phyloP scores from a whole-genome alignment of 2,329 filamentous ascomycete genomes.

The Arthrocladium fulminans region DNA sequence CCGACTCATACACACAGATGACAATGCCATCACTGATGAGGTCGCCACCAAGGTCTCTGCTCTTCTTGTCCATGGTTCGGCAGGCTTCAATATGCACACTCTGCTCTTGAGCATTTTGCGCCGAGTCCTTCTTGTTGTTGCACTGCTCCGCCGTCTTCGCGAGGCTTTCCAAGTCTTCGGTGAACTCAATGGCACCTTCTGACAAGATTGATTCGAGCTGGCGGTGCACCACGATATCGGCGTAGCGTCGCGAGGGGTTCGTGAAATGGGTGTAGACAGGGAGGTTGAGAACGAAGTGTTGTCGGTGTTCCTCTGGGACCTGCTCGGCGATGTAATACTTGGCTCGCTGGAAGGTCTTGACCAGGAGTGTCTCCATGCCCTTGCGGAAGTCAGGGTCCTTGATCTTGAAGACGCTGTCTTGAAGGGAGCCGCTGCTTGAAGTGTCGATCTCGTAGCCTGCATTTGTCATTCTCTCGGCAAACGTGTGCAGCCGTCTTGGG shows the following conservation, averaged over 20 bases:
- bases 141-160: conserved; percentile 89
- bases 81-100: conserved; percentile 98
- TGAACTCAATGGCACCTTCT: conserved; percentile 72
- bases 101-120: conserved; percentile 94
- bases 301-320: conserved; percentile 64
- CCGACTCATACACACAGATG: conserved; percentile 94
- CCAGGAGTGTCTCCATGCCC: conserved; percentile 90
- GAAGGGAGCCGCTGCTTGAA: conserved; percentile 78
- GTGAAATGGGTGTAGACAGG: conserved; percentile 97
- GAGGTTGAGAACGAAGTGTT: conserved; percentile 86
- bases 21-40: conserved; percentile 94
- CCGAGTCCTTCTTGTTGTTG: conserved; percentile 98
- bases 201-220: conserved; percentile 84
- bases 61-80: conserved; percentile 86
- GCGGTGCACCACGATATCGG: conserved; percentile 89
- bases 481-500: conserved; percentile 76
- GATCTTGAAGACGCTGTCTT: conserved; percentile 91
- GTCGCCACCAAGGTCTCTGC: conserved; percentile 77
- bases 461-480: conserved; percentile 85
- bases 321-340: conserved; percentile 89
- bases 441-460: conserved; percentile 86
- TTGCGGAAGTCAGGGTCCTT: conserved; percentile 82
- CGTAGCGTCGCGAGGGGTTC: conserved; percentile 86
- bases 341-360: conserved; percentile 92
- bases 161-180: conserved; percentile 77